Conservation (phyloP, 75 land plant genomes). For the Sequoia sempervirens region DNA sequence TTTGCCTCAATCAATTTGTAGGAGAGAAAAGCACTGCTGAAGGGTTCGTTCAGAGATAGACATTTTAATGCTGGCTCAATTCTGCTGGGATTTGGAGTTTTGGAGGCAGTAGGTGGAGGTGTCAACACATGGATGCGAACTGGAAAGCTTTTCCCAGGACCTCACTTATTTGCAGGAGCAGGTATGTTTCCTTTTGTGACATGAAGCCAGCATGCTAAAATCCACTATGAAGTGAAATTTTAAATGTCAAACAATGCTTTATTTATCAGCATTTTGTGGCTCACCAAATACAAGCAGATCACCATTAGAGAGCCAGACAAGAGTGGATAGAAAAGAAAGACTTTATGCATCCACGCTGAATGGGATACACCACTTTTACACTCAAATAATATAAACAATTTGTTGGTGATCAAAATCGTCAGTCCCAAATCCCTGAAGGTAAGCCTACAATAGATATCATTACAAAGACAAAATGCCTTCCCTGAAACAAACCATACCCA, state of each 20-base stretch:
- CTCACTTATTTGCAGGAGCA: conserved; percentile 96
- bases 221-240: background rate
- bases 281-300: background rate
- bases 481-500: too few relatives aligned
- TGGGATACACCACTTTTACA: background rate
- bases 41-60: conserved; percentile 84
- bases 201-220: background rate
- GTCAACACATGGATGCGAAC: conserved; percentile 87
- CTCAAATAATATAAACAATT: background rate
- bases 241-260: background rate
- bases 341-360: background rate
- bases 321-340: background rate
- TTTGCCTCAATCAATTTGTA: conserved; percentile 17
- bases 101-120: conserved; percentile 73
- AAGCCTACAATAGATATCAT: too few relatives aligned
- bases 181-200: conserved; percentile 36
- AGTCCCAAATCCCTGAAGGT: too few relatives aligned
- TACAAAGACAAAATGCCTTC: too few relatives aligned
- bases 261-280: background rate
- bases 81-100: conserved; percentile 80
- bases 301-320: background rate
- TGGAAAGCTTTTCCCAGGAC: conserved; percentile 98
- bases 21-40: conserved; percentile 84
- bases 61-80: conserved; percentile 98
- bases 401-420: too few relatives aligned